A percentile compares a stretch with the other conserved stretches of the same genome.
These are phyloP conservation scores for Talaromyces sp. DNA, from an alignment of 2,329 filamentous ascomycete genomes.

Conservation along the genomic window DNA sequence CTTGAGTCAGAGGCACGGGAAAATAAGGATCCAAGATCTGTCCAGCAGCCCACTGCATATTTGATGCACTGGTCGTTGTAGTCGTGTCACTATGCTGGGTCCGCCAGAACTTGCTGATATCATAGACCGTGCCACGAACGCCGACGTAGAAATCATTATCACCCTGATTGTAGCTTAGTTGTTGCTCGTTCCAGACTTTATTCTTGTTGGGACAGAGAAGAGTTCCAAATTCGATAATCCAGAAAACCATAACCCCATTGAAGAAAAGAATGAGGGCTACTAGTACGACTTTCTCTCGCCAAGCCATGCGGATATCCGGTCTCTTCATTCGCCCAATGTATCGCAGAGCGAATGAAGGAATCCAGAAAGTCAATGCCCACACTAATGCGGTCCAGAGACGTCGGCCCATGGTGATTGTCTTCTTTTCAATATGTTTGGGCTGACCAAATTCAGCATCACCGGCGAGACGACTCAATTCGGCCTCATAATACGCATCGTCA, in stretches of 20 bases:
- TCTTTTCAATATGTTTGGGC: slow-evolving; percentile 71
- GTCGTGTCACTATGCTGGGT: slow-evolving; percentile 74
- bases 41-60: slow-evolving; percentile 78
- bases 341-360: slow-evolving; percentile 79
- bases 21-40: slow-evolving; percentile 82
- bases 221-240: slow-evolving; percentile 81
- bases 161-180: slow-evolving; percentile 70
- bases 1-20: slow-evolving; percentile 67
- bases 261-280: slow-evolving; percentile 75
- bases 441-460: slow-evolving; percentile 73
- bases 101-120: slow-evolving; percentile 84
- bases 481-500: slow-evolving; percentile 68
- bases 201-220: slow-evolving; percentile 86
- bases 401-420: slow-evolving; percentile 60
- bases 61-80: slow-evolving; percentile 56
- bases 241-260: slow-evolving; percentile 82
- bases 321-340: slow-evolving; percentile 91
- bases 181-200: slow-evolving; percentile 75
- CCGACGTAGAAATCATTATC: slow-evolving; percentile 80
- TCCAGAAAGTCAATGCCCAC: slow-evolving; percentile 90
- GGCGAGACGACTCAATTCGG: slow-evolving; percentile 62
- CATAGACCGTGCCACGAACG: slow-evolving; percentile 84
- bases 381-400: slow-evolving; percentile 77
- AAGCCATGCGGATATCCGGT: slow-evolving; percentile 93
- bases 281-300: slow-evolving; percentile 90